These are phyloP conservation scores for Zizania palustris DNA, from an alignment of 202 grass and related monocot genomes.

Conservation along the genomic window DNA sequence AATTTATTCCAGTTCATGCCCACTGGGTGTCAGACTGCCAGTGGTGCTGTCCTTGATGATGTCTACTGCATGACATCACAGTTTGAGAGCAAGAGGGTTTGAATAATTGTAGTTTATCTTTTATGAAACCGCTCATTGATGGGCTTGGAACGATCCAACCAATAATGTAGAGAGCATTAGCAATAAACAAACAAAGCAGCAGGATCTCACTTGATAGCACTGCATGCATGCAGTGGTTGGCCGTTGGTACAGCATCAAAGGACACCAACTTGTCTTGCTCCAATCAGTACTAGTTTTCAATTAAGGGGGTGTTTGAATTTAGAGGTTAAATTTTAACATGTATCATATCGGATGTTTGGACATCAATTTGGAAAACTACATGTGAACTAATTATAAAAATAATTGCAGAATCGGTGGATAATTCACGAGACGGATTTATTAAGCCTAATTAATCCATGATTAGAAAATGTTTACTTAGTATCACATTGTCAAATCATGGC, in stretches of 20 bases:
- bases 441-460: too few relatives aligned
- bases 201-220: constrained; percentile 33
- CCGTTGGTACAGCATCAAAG: constrained; percentile 44
- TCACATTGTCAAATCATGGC: too few relatives aligned
- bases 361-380: too few relatives aligned
- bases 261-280: constrained; percentile 40
- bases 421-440: too few relatives aligned
- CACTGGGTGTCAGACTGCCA: not conserved
- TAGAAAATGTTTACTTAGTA: too few relatives aligned
- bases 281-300: constrained; percentile 20
- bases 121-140: not conserved
- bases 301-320: too few relatives aligned
- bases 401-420: too few relatives aligned
- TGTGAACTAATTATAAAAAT: too few relatives aligned
- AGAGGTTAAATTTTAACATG: too few relatives aligned
- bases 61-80: constrained; percentile 50
- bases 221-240: constrained; percentile 36
- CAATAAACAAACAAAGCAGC: not conserved
- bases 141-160: constrained; percentile 38
- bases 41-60: constrained; percentile 35
- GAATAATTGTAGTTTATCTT: constrained; percentile 23
- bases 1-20: not conserved
- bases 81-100: constrained; percentile 37
- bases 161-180: constrained; percentile 9
- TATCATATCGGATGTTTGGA: too few relatives aligned